Evolutionary conservation across 805 yeast genomes (phyloP).

Genomic region (Wickerhamomyces alni): DNA sequence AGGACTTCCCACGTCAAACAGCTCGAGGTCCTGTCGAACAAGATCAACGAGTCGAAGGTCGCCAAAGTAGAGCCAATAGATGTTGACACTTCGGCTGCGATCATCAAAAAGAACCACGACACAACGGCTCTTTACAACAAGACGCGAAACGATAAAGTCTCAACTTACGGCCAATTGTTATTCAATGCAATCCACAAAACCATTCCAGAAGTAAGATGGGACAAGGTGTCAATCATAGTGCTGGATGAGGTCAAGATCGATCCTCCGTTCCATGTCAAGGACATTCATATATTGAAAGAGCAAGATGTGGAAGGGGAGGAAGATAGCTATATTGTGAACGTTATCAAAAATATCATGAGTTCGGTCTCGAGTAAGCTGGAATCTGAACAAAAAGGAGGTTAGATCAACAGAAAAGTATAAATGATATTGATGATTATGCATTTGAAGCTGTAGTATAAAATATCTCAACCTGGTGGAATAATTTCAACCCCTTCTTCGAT

Average conservation of each 20-base stretch:
- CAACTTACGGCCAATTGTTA: constrained; percentile 37
- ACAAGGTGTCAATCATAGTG: constrained; percentile 36
- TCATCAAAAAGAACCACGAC: constrained; percentile 15
- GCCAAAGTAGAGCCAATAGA: constrained; percentile 13
- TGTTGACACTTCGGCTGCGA: constrained; percentile 8
- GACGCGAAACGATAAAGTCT: constrained; percentile 30
- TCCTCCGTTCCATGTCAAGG: constrained; percentile 35
- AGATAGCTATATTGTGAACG: constrained; percentile 21
- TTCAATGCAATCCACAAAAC: constrained; percentile 40
- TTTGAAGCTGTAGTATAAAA: neutral
- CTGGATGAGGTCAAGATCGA: constrained; percentile 39
- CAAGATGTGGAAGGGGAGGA: constrained; percentile 16
- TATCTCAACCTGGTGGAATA: constrained; percentile 46
- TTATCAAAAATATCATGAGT: constrained; percentile 44
- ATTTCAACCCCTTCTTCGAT: constrained; percentile 41
- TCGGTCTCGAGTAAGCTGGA: constrained; percentile 42
- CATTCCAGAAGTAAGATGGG: constrained; percentile 39
- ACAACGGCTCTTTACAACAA: constrained; percentile 18
- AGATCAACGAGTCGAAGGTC: constrained; percentile 18
- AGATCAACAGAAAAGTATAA: constrained; percentile 2
- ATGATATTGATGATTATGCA: neutral
- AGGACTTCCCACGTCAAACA: constrained; percentile 53
- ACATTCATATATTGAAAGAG: constrained; percentile 10
- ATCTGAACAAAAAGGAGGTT: constrained; percentile 48
- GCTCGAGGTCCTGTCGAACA: constrained; percentile 40